These are phyloP conservation scores for Bipolaris zeicola DNA, from an alignment of 2,329 filamentous ascomycete genomes.

Conservation along the genomic window DNA sequence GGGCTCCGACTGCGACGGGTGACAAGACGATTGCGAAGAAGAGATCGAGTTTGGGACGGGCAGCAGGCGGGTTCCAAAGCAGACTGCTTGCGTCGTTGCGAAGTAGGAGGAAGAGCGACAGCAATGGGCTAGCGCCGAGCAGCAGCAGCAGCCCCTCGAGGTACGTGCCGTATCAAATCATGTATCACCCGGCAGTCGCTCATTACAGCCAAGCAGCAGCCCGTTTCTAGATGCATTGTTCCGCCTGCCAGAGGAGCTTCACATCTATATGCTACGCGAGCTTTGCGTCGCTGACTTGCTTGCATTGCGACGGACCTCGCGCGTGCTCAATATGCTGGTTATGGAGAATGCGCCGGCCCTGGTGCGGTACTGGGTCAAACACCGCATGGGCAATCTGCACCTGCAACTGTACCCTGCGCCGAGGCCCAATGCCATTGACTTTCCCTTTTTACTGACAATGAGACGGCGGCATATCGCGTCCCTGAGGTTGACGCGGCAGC, in stretches of 20 bases:
- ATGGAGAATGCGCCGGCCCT: constrained; percentile 39
- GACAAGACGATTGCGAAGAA: constrained; percentile 32
- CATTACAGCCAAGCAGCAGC: constrained; percentile 22
- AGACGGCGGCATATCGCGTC: constrained; percentile 44
- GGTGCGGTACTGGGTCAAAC: constrained; percentile 44
- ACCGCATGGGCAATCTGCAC: constrained; percentile 42
- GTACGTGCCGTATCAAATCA: constrained; percentile 21
- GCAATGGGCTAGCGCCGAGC: constrained; percentile 21
- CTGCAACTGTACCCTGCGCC: constrained; percentile 44
- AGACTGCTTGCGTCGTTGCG: constrained; percentile 41
- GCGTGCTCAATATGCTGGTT: constrained; percentile 40
- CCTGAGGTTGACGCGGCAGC: constrained; percentile 41
- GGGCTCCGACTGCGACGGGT: constrained; percentile 17
- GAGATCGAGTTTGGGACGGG: constrained; percentile 38
- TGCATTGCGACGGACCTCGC: constrained; percentile 39
- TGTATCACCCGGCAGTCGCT: neutral
- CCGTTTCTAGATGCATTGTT: constrained; percentile 41
- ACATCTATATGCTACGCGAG: constrained; percentile 42
- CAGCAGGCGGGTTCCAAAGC: constrained; percentile 41
- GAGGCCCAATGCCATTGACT: constrained; percentile 34
- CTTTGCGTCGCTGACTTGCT: constrained; percentile 44
- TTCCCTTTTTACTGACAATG: constrained; percentile 45
- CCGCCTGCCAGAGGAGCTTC: constrained; percentile 43
- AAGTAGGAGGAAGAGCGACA: constrained; percentile 34
- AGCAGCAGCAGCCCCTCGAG: constrained; percentile 26